A percentile compares a stretch with the other conserved stretches of the same genome.
These are phyloP conservation scores for Talaromyces sp. DNA, from an alignment of 2,329 filamentous ascomycete species.

Conservation along the genomic window DNA sequence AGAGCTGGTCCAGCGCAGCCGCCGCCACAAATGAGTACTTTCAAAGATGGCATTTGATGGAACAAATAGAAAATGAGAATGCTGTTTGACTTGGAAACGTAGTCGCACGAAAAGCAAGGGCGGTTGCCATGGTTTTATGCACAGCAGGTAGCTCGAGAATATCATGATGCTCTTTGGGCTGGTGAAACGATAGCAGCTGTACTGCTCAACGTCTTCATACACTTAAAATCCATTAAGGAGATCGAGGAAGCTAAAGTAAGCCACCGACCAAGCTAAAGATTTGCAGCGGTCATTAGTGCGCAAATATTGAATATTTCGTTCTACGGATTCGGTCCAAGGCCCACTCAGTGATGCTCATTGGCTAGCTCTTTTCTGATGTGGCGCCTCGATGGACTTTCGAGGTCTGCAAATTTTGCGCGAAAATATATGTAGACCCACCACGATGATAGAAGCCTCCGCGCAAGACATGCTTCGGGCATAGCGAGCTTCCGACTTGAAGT, in stretches of 20 bases:
- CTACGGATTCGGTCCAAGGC: too few relatives aligned
- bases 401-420: neutral
- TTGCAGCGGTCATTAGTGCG: neutral
- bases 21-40: slow-evolving; percentile 48
- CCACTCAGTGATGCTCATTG: neutral
- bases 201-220: neutral
- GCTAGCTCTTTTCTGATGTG: neutral
- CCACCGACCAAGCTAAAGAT: neutral
- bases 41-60: slow-evolving; percentile 26
- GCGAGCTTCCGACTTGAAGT: neutral
- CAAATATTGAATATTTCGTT: neutral
- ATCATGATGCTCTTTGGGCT: neutral
- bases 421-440: neutral
- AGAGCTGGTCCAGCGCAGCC: slow-evolving; percentile 45
- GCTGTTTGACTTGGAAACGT: neutral
- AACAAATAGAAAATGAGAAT: neutral
- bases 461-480: neutral
- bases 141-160: neutral
- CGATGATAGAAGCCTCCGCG: neutral
- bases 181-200: neutral
- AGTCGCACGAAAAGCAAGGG: neutral
- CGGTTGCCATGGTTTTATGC: neutral
- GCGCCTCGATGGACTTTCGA: neutral
- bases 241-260: neutral
- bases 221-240: neutral